Conservation (phyloP, 768 basidiomycete species). For the Austroboletus eburneus region DNA sequence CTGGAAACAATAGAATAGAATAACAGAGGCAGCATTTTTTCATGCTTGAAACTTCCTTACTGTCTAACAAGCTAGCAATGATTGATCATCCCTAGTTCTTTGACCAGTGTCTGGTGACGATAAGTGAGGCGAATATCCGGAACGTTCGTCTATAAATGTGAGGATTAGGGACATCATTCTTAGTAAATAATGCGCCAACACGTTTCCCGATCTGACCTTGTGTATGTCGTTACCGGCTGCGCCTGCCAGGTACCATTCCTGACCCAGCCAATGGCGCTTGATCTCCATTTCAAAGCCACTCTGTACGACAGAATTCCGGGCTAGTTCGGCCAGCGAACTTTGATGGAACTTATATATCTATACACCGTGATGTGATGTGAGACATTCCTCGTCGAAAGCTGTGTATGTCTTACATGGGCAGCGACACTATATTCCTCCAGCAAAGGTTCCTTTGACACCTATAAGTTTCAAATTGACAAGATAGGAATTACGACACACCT, state of each 20-base stretch:
- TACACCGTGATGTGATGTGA: neutral
- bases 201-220: conserved; percentile 52
- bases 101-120: conserved; percentile 83
- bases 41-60: neutral
- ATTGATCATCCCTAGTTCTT: conserved; percentile 73
- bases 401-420: conserved; percentile 65
- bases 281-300: conserved; percentile 99
- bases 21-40: too few species aligned
- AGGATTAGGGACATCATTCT: conserved; percentile 1
- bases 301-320: conserved; percentile 96
- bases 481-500: conserved; percentile 44
- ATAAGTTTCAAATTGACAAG: neutral
- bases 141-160: conserved; percentile 77
- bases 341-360: conserved; percentile 97
- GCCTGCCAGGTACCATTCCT: conserved; percentile 90
- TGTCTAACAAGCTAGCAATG: conserved; percentile 13
- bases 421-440: conserved; percentile 98
- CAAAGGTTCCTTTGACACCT: conserved; percentile 75
- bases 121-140: conserved; percentile 89
- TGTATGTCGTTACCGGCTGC: conserved; percentile 93
- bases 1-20: too few species aligned
- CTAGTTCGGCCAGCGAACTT: conserved; percentile 91
- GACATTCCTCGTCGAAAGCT: neutral
- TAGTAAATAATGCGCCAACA: conserved; percentile 4
- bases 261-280: conserved; percentile 93